Evolutionary conservation across 1,284 basidiomycete species (phyloP).

Genomic region (Polyporus tsugae): DNA sequence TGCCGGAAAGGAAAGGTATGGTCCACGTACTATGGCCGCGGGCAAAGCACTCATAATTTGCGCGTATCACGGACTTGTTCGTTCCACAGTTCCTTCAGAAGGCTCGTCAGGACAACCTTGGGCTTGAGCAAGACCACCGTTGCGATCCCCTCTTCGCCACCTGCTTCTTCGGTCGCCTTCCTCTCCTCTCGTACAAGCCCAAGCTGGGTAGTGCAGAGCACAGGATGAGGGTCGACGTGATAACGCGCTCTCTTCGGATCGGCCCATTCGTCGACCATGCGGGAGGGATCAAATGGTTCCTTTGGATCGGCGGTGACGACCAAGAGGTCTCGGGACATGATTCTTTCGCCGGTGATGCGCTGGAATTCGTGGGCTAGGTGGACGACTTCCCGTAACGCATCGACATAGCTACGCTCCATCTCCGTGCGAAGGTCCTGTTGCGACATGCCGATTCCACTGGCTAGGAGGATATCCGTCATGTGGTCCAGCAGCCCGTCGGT

Average conservation of each 20-base stretch:
- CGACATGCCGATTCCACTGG: conserved; percentile 53
- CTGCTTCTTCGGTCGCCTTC: conserved; percentile 21
- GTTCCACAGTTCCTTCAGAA: neutral
- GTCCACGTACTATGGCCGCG: neutral
- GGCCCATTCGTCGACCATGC: conserved; percentile 55
- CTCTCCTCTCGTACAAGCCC: conserved; percentile 22
- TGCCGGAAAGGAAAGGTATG: neutral
- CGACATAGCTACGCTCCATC: conserved; percentile 39
- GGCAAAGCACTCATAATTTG: neutral
- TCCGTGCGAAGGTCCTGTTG: conserved; percentile 38
- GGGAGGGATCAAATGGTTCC: conserved; percentile 37
- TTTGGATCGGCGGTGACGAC: neutral
- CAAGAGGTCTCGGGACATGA: conserved; percentile 54
- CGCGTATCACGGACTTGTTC: neutral
- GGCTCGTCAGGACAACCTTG: neutral
- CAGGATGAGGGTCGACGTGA: neutral
- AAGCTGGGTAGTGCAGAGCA: neutral
- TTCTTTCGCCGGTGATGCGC: conserved; percentile 57
- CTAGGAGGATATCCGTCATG: conserved; percentile 54
- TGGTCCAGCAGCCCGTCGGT: conserved; percentile 41
- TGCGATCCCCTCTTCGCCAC: conserved; percentile 24
- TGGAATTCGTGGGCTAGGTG: conserved; percentile 53
- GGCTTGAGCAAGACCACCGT: conserved; percentile 39
- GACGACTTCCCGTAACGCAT: conserved; percentile 50
- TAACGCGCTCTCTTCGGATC: conserved; percentile 8